Percentiles rank a stretch among this genome's conserved stretches.
These are phyloP conservation scores for Paramyrothecium sp. DNA, from an alignment of 2,329 filamentous ascomycete species.

Conservation along the genomic window DNA sequence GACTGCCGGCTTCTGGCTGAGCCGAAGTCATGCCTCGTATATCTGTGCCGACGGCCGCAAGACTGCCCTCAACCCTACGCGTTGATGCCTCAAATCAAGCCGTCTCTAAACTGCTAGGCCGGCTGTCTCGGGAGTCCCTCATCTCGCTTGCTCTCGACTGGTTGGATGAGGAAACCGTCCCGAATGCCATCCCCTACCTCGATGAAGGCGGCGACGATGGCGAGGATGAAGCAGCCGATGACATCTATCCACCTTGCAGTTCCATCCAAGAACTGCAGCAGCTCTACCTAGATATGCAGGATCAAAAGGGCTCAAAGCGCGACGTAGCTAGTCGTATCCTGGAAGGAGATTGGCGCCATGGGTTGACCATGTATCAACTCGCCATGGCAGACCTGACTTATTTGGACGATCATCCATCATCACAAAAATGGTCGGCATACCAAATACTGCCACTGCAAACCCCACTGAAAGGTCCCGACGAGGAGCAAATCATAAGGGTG, in stretches of 20 bases:
- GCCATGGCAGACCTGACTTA: slow-evolving; percentile 69
- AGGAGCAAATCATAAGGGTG: slow-evolving; percentile 36
- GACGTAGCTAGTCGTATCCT: slow-evolving; percentile 63
- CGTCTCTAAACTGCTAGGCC: slow-evolving; percentile 64
- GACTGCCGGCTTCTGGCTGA: neutral
- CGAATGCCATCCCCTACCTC: slow-evolving; percentile 45
- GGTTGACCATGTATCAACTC: slow-evolving; percentile 63
- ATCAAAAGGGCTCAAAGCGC: slow-evolving; percentile 58
- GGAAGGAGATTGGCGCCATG: slow-evolving; percentile 68
- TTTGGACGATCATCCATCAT: slow-evolving; percentile 62
- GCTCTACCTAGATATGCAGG: slow-evolving; percentile 60
- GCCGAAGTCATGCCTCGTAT: slow-evolving; percentile 46
- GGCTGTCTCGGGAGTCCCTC: slow-evolving; percentile 70
- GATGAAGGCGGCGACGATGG: slow-evolving; percentile 33
- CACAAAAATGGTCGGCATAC: slow-evolving; percentile 64
- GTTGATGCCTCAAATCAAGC: slow-evolving; percentile 64
- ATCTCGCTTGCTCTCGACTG: slow-evolving; percentile 73
- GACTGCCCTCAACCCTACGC: slow-evolving; percentile 69
- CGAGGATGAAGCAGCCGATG: slow-evolving; percentile 56
- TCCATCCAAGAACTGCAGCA: slow-evolving; percentile 67
- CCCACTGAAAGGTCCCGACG: slow-evolving; percentile 32
- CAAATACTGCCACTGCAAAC: slow-evolving; percentile 53
- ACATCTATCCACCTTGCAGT: slow-evolving; percentile 66
- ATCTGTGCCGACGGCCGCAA: slow-evolving; percentile 68
- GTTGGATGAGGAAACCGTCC: slow-evolving; percentile 66